Base-by-base conservation (phyloP, 148 eudicot species). In the Rhododendron griersonianum region DNA sequence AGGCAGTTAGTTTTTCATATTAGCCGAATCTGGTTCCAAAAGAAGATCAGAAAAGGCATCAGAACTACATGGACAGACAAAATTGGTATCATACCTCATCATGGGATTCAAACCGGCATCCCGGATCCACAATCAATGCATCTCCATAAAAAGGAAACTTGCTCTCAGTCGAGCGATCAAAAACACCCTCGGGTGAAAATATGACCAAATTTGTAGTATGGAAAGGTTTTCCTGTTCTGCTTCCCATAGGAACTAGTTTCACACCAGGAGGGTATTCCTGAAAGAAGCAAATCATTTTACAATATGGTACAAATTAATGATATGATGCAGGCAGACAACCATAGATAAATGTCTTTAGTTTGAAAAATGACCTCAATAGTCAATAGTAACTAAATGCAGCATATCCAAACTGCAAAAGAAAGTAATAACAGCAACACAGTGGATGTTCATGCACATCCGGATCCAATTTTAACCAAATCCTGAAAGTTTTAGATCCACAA, bases 211-310 rank as follows among this genome's bases (percentile, higher is more conserved):
- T 96, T 88, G 99, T 95, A 51, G 99, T 96, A 85, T 65, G 90
- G 86, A 91, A 96, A 87, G 99, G 99, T 90, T 92, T 96, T 44
- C 87, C 88, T 21, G 99, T 96, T 91, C 94, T 93, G 88, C 99
- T 96, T 89, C 88, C 86, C 99, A 96, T 95, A 13, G 99, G 99
- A 78, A 95, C 84, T 87, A 96, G 84, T 84, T 87, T 90, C 81
- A 95, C 91, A 65, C 99, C 98, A 41, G 91, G 95, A 86, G 99
- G 99, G 86, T 93, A 96, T 88, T 95, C 99, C 99, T 96, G 83
- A 67, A 89, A 69, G 50, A 83, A 41, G 48, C 75, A 83, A 82
- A 84, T 81, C 50, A 79, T 21, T 51, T 37, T 51, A 78, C 35
- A 39, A 0, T 48, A 44, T 28, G 55, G 85, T 9, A 82, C 35